Conservation (phyloP, 106 monocot genomes). For the Ottelia alismoides region DNA sequence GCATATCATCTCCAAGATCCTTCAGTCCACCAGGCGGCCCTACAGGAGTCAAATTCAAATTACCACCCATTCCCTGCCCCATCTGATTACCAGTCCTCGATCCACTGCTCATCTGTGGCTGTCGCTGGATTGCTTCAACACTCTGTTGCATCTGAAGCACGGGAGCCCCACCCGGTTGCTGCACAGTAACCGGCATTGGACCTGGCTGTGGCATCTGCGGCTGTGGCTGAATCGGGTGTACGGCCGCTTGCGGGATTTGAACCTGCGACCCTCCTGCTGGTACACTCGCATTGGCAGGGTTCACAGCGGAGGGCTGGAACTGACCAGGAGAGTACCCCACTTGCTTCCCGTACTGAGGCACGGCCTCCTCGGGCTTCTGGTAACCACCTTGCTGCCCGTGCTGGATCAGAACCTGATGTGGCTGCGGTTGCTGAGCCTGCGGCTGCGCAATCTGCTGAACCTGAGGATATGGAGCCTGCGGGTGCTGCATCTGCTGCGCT, state of each 20-base stretch:
- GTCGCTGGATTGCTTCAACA: neutral
- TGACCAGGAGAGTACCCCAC: neutral
- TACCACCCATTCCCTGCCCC: neutral
- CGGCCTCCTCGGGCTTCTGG: neutral
- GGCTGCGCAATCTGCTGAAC: neutral
- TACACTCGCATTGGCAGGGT: neutral
- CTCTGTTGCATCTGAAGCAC: neutral
- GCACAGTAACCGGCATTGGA: neutral
- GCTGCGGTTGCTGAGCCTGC: neutral
- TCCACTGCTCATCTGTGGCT: neutral
- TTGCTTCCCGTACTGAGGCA: slow-evolving; percentile 1
- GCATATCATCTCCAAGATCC: neutral
- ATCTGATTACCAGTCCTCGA: neutral
- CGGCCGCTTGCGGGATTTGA: slow-evolving; percentile 1
- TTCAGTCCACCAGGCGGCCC: neutral
- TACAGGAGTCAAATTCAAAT: neutral
- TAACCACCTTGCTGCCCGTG: slow-evolving; percentile 1
- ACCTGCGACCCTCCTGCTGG: neutral
- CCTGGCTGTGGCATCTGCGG: neutral
- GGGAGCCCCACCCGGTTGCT: neutral
- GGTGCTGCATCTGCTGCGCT: slow-evolving; percentile 4
- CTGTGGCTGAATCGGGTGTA: neutral
- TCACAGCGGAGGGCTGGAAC: neutral
- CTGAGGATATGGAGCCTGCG: slow-evolving; percentile 1
- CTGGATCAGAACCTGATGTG: neutral